Conservation (phyloP, 805 yeast species). For the Yarrowia divulgata region DNA sequence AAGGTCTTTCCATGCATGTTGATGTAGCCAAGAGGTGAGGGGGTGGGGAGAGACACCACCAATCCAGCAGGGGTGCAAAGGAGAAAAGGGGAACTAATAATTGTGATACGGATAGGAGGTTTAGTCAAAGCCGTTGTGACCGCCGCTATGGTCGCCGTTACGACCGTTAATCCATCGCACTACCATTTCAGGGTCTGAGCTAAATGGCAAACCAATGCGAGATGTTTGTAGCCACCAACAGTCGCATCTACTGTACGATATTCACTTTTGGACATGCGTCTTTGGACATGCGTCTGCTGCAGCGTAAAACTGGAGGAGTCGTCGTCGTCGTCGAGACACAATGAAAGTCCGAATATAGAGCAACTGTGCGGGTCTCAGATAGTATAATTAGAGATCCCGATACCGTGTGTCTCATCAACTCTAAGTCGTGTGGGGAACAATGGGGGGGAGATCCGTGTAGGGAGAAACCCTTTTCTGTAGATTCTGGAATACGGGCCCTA, state of each 20-base stretch:
- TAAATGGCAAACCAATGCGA: conserved; percentile 6
- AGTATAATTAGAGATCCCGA: conserved; percentile 15
- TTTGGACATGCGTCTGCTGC: background rate
- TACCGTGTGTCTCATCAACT: conserved; percentile 26
- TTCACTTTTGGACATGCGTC: background rate
- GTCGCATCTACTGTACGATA: conserved; percentile 2
- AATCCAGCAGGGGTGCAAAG: conserved; percentile 18
- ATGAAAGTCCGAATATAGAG: conserved; percentile 2
- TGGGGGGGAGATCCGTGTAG: background rate
- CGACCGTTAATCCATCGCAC: background rate
- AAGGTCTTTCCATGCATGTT: conserved; percentile 23
- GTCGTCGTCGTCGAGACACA: background rate
- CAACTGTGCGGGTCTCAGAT: conserved; percentile 16
- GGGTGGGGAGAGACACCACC: conserved; percentile 26
- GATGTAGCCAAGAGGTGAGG: conserved; percentile 33
- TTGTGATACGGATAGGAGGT: no score
- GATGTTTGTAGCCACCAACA: background rate
- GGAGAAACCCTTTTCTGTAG: background rate
- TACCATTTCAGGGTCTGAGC: background rate
- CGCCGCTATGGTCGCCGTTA: no score
- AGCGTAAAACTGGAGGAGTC: background rate
- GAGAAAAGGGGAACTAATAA: no score
- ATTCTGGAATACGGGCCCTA: background rate
- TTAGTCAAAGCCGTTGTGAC: background rate
- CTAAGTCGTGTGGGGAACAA: conserved; percentile 36